Evolutionary conservation across 257 asterid species (phyloP).

Genomic region (Osmanthus fragrans): DNA sequence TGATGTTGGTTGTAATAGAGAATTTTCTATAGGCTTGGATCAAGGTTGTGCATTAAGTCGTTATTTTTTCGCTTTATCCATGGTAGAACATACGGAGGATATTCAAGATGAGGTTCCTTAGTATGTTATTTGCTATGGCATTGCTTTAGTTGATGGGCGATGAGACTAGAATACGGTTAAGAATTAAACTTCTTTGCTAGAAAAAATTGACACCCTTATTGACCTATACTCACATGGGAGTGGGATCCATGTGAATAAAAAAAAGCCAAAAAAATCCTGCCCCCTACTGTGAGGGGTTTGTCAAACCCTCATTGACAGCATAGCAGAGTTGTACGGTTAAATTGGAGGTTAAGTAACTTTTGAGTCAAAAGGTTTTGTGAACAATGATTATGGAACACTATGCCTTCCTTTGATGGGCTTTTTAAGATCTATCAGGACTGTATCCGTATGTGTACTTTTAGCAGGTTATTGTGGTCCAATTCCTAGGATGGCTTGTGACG

Average conservation of each 20-base stretch:
- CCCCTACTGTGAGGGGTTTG: no score
- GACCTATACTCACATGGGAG: no score
- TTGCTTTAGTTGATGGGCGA: neutral
- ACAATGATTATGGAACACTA: neutral
- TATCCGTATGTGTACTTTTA: neutral
- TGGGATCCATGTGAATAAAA: no score
- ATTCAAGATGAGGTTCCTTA: neutral
- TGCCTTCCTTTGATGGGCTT: neutral
- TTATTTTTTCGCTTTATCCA: neutral
- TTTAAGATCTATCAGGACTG: neutral
- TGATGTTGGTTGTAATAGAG: neutral
- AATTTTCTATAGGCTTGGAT: neutral
- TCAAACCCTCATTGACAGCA: no score
- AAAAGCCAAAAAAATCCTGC: no score
- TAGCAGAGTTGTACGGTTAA: no score
- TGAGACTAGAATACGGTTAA: neutral
- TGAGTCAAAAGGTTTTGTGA: neutral
- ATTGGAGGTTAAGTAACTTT: neutral
- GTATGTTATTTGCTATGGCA: neutral
- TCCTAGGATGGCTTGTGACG: conserved; percentile 1
- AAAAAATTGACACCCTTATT: no score
- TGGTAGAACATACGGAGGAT: neutral
- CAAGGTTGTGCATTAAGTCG: neutral
- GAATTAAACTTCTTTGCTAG: no score
- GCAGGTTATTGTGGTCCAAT: neutral